Evolutionary conservation across 2,329 filamentous ascomycete species (phyloP).

Genomic region (Fusarium pseudograminearum): DNA sequence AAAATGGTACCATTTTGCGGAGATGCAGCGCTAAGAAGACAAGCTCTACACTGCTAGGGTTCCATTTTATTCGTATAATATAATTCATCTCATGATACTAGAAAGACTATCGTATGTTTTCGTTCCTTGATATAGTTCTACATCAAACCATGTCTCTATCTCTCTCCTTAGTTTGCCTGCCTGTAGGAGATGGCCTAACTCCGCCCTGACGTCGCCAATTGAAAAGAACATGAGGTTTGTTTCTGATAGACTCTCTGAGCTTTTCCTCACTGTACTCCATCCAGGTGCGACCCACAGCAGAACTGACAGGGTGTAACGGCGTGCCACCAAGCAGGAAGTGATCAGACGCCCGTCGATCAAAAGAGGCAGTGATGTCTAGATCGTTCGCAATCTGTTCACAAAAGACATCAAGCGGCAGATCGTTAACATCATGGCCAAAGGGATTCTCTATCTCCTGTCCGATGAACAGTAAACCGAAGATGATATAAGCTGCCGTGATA

Average conservation of each 20-base stretch:
- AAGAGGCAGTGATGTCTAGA: slow-evolving; percentile 77
- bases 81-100: too few species aligned
- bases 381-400: slow-evolving; percentile 80
- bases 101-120: too few species aligned
- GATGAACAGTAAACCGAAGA: slow-evolving; percentile 79
- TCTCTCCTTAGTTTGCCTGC: neutral
- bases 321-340: slow-evolving; percentile 51
- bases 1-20: too few species aligned
- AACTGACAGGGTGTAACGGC: slow-evolving; percentile 67
- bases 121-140: too few species aligned
- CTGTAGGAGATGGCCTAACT: neutral
- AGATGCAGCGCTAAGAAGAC: too few species aligned
- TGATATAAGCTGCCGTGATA: slow-evolving; percentile 80
- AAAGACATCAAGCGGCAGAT: slow-evolving; percentile 80
- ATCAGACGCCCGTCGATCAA: slow-evolving; percentile 50
- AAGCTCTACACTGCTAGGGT: too few species aligned
- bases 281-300: slow-evolving; percentile 53
- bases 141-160: neutral
- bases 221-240: slow-evolving; percentile 54
- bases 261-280: slow-evolving; percentile 55
- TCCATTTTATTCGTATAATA: too few species aligned
- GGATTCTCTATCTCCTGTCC: slow-evolving; percentile 88
- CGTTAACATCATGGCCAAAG: slow-evolving; percentile 86
- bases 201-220: slow-evolving; percentile 37
- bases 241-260: slow-evolving; percentile 55